Evolutionary conservation across 208 protist species (phyloP), one percentile per base, ranked within the genome.

Genomic region (Trypanosoma avium): DNA sequence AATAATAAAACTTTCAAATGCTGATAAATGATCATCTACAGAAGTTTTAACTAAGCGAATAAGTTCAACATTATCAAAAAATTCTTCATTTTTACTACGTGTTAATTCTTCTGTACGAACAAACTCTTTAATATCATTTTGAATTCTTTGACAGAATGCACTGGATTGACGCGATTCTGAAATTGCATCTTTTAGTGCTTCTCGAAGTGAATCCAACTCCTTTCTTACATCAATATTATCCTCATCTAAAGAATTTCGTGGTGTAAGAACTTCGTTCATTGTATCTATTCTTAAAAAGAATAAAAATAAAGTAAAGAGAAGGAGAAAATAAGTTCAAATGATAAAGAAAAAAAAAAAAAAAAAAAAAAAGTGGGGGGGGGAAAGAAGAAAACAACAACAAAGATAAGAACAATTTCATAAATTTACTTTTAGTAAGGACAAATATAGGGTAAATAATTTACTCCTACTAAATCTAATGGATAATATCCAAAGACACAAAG

Each of bases 1-100:
- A 43, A 88, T 73, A 30, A 84, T 67, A 59, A 67, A 88, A 4
- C 52, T 52, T 54, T 82, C 75, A 60, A 88, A 82, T 15, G 30
- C 42, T 3, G 47, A 43, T 32, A 84, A 57, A 1, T 45, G 72
- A 24, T 74, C 49, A 13, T 59, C 43, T 33, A 78, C 7, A 5
- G 65, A 66, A 22, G 21, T 32, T 27, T 22, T 46, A 10, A 36
- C 13, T 29, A 68, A 17, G 8, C 17, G 46, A 29, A 45, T 4
- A 30, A 40, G 26, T 33, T 50, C 4, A 8, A 32, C 50, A 21
- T 52, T 59, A 21, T 40, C 26, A 19, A 43, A 3, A 45, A 10
- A 19, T n/a, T 7, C 15, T 59, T 46, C 26, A 5, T 17, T 21
- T 29, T 17, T 9, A n/a, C 55, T 21, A 9, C 62, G 62, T 24